phyloP scores from a whole-genome alignment of 1,139 yeast genomes.

The Saccharomyces hybrid region DNA sequence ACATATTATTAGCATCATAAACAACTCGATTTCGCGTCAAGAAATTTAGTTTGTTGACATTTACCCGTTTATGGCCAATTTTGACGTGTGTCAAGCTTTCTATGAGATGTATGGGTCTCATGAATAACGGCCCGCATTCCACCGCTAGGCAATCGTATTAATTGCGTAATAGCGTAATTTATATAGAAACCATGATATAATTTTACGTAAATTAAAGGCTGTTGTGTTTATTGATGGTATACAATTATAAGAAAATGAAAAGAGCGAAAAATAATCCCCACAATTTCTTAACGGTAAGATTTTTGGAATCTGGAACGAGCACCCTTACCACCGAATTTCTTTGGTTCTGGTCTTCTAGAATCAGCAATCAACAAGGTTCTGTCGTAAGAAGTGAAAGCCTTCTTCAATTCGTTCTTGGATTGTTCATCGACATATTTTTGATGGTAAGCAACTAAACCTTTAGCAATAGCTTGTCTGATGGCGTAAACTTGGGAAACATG shows the following conservation, averaged over 20 bases:
- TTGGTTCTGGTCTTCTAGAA: slow-evolving; percentile 99
- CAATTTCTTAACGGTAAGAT: slow-evolving; percentile 86
- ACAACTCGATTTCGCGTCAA: background rate
- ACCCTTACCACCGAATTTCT: slow-evolving; percentile 99
- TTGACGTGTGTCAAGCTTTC: background rate
- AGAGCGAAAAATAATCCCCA: background rate
- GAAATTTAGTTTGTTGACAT: background rate
- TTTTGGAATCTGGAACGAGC: slow-evolving; percentile 99
- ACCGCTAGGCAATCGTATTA: background rate
- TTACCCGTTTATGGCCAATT: background rate
- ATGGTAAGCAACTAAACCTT: slow-evolving; percentile 99
- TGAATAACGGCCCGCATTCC: background rate
- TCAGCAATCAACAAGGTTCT: slow-evolving; percentile 99
- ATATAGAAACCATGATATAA: background rate
- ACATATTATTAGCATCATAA: background rate
- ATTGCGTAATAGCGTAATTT: background rate
- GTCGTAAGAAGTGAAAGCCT: slow-evolving; percentile 95
- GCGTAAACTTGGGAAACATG: slow-evolving; percentile 99
- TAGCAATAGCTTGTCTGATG: slow-evolving; percentile 99
- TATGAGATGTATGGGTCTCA: background rate
- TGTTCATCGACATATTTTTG: slow-evolving; percentile 99
- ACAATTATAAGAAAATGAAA: slow-evolving; percentile 1
- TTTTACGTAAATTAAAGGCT: slow-evolving; percentile 1
- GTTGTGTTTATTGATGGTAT: slow-evolving; percentile 1
- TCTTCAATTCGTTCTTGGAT: slow-evolving; percentile 98